phyloP scores from a whole-genome alignment of 2,329 filamentous ascomycete species.

The Ascochyta koolunga region DNA sequence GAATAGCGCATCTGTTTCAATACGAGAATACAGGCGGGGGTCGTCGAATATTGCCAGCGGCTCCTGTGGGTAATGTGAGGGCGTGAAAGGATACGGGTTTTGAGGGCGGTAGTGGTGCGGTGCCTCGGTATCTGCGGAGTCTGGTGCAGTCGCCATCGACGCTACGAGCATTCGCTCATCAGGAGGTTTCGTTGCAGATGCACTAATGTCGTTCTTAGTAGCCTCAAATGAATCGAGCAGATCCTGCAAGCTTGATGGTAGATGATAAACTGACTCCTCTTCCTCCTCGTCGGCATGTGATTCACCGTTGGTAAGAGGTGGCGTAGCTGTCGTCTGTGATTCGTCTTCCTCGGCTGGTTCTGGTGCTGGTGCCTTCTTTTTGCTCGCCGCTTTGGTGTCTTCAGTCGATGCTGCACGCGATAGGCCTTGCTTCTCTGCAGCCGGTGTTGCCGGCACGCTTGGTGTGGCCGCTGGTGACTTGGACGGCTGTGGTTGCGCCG shows the following conservation, averaged over 20 bases:
- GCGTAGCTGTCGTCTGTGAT: slow-evolving; percentile 43
- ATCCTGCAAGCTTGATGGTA: slow-evolving; percentile 87
- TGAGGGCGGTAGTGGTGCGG: slow-evolving; percentile 85
- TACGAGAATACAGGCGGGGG: slow-evolving; percentile 81
- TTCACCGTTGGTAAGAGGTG: slow-evolving; percentile 59
- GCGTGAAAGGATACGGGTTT: slow-evolving; percentile 74
- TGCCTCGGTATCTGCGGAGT: slow-evolving; percentile 78
- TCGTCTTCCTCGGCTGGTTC: slow-evolving; percentile 44
- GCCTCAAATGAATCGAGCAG: slow-evolving; percentile 89
- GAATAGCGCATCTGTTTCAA: slow-evolving; percentile 95
- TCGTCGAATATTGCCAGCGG: slow-evolving; percentile 92
- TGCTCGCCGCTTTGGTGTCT: slow-evolving; percentile 33
- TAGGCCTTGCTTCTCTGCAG: slow-evolving; percentile 51
- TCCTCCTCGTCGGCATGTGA: slow-evolving; percentile 58
- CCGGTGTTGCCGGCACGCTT: slow-evolving; percentile 54
- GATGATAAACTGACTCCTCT: slow-evolving; percentile 88
- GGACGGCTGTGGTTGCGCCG: slow-evolving; percentile 47
- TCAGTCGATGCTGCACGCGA: slow-evolving; percentile 41
- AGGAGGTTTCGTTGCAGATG: slow-evolving; percentile 64
- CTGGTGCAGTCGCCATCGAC: slow-evolving; percentile 76
- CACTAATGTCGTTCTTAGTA: slow-evolving; percentile 72
- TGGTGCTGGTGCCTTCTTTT: slow-evolving; percentile 38
- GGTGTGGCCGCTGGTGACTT: slow-evolving; percentile 54
- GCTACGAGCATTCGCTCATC: slow-evolving; percentile 76
- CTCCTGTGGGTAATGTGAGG: slow-evolving; percentile 88